These are phyloP conservation scores for Pseudocercospora musae DNA, from an alignment of 2,329 filamentous ascomycete genomes.

Conservation along the genomic window DNA sequence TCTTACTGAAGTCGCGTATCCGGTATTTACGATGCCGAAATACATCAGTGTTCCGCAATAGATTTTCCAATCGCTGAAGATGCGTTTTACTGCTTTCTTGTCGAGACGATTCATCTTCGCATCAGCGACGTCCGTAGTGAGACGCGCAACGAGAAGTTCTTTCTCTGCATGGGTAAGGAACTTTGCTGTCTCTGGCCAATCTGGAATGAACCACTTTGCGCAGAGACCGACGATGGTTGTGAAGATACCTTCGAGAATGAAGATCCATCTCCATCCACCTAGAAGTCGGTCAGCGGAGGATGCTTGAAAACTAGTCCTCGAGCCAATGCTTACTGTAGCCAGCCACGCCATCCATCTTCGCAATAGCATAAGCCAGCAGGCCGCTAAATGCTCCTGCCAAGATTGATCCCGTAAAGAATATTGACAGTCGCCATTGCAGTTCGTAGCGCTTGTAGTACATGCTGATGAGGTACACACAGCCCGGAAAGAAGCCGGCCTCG, in stretches of 20 bases:
- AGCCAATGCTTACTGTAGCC: constrained; percentile 39
- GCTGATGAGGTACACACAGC: constrained; percentile 37
- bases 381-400: constrained; percentile 40
- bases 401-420: constrained; percentile 20
- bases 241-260: constrained; percentile 60
- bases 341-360: constrained; percentile 45
- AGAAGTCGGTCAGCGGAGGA: background rate
- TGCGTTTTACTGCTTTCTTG: constrained; percentile 46
- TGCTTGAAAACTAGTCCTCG: constrained; percentile 28
- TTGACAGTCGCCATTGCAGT: constrained; percentile 20
- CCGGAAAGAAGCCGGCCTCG: constrained; percentile 64
- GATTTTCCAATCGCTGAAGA: constrained; percentile 50
- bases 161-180: constrained; percentile 53
- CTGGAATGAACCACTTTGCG: constrained; percentile 54
- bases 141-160: constrained; percentile 52
- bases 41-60: constrained; percentile 47
- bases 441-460: constrained; percentile 25
- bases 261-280: constrained; percentile 48
- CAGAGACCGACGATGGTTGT: constrained; percentile 48
- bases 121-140: constrained; percentile 46
- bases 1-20: constrained; percentile 41
- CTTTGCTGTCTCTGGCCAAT: constrained; percentile 46
- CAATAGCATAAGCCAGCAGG: constrained; percentile 36
- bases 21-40: constrained; percentile 43
- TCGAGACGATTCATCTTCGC: constrained; percentile 54